These are phyloP conservation scores for Blastomyces parvus DNA, from an alignment of 2,329 filamentous ascomycete genomes.

Conservation along the genomic window DNA sequence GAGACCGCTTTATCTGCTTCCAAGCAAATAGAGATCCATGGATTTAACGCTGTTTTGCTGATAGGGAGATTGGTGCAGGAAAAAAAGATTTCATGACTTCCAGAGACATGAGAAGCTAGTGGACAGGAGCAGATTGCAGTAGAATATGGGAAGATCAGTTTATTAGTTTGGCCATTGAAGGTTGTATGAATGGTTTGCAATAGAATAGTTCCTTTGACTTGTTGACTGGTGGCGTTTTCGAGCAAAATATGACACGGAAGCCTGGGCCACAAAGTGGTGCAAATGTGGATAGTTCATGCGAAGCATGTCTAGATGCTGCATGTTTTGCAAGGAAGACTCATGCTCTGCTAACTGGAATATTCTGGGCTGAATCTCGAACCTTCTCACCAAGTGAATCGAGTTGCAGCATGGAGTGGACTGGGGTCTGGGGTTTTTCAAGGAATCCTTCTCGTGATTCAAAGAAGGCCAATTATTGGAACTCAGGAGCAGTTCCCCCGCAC, in stretches of 20 bases:
- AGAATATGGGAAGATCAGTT: neutral
- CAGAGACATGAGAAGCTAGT: neutral
- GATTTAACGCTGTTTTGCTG: neutral
- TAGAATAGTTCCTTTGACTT: neutral
- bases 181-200: neutral
- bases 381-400: neutral
- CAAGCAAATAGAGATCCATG: neutral
- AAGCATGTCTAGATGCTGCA: neutral
- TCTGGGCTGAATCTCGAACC: neutral
- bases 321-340: neutral
- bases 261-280: neutral
- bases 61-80: neutral
- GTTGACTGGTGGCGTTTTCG: neutral
- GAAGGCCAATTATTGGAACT: neutral
- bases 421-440: too few relatives aligned
- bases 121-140: neutral
- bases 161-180: neutral
- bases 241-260: neutral
- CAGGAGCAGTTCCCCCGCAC: neutral
- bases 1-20: neutral
- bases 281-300: neutral
- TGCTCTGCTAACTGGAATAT: neutral
- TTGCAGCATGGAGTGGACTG: neutral
- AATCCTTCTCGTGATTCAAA: neutral
- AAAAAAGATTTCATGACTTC: neutral